These are phyloP conservation scores for Reutealis trisperma DNA, from an alignment of 345 rosid species.

Conservation along the genomic window DNA sequence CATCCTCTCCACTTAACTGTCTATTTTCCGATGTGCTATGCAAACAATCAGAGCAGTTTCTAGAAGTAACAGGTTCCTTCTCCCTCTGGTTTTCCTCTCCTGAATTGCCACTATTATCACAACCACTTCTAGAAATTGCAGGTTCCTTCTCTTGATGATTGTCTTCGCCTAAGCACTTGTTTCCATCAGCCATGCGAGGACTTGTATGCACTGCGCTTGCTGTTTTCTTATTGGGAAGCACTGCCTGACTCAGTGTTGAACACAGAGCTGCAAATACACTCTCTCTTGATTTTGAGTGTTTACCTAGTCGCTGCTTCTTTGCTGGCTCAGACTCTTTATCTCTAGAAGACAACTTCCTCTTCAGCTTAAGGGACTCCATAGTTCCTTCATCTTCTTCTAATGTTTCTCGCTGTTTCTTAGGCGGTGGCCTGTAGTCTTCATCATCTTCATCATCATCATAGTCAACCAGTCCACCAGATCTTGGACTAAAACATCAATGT, in stretches of 20 bases:
- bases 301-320: constrained; percentile 66
- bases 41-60: constrained; percentile 56
- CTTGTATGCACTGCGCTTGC: constrained; percentile 32
- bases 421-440: constrained; percentile 92
- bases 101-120: constrained; percentile 34
- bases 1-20: constrained; percentile 65
- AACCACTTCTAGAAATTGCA: constrained; percentile 34
- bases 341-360: constrained; percentile 60
- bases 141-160: constrained; percentile 39
- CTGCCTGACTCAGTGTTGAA: constrained; percentile 84
- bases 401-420: constrained; percentile 60
- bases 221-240: constrained; percentile 65
- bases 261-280: constrained; percentile 76
- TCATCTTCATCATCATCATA: constrained; percentile 98
- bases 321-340: constrained; percentile 62
- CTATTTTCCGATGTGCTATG: constrained; percentile 50
- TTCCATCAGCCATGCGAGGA: constrained; percentile 34
- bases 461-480: constrained; percentile 89
- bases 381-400: constrained; percentile 70
- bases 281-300: constrained; percentile 57
- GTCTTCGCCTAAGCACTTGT: constrained; percentile 38
- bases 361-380: constrained; percentile 60
- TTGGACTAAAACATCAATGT: constrained; percentile 41
- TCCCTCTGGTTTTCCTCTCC: constrained; percentile 53
- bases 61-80: constrained; percentile 47